Evolutionary conservation across 108 stramenopile genomes (phyloP), one percentile per base, ranked within the genome.

Genomic region (Cyclotella cryptica): DNA sequence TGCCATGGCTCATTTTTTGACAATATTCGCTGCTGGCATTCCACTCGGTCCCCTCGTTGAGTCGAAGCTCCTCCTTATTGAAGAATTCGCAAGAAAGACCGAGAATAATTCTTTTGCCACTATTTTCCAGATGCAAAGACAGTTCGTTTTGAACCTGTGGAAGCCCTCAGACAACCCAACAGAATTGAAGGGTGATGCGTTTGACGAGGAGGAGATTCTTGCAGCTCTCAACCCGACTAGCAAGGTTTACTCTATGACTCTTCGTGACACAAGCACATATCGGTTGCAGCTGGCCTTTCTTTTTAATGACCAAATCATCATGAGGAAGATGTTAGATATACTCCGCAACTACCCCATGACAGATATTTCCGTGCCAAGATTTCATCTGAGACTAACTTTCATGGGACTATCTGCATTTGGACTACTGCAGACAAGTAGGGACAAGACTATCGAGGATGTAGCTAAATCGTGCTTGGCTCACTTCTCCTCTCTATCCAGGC

Each of bases 261-360:
- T 69, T 52, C 78, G 84, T 10, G 84, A 84, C 30, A 53, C 78
- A 46, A 65, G 67, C 21, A 52, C 66, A 3, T 75, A 58, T 65
- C 63, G 74, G 29, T 53, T 84, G 54, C 52, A 66, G 68, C 60
- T 80, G 29, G 78, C 84, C 35, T 72, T 75, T 44, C 69, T 80
- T n/a, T 84, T 80, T 71, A 54, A 59, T 14, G 79, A 84, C 49
- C 8, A 39, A 49, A 64, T 51, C 18, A 42, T 42, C 12, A 84
- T 84, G 84, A 65, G 43, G 0, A 57, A 18, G 10, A 75, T 84
- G 78, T 19, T 84, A 22, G 74, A 70, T 17, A 51, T 44, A 21
- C 57, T 80, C 11, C 30, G 74, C 30, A 47, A 18, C 15, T 79
- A 76, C 51, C 84, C 84, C 21, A 42, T 69, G 44, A 60, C 65